phyloP scores from a whole-genome alignment of 495 filamentous ascomycete species.

The Penicillium desertorum region DNA sequence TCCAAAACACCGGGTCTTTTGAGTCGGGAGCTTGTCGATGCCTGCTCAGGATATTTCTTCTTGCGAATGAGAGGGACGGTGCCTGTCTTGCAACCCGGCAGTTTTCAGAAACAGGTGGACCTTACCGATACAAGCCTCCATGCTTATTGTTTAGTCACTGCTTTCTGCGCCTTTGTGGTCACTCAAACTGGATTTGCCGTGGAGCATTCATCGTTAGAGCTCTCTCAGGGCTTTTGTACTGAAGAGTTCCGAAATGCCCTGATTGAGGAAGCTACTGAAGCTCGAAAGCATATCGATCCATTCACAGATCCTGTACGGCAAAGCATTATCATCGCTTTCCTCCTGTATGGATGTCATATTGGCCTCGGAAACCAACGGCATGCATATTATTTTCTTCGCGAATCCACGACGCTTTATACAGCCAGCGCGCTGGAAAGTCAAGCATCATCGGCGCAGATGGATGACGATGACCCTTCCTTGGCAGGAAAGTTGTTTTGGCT shows the following conservation, averaged over 20 bases:
- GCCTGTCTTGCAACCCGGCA: constrained; percentile 66
- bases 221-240: background rate
- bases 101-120: constrained; percentile 58
- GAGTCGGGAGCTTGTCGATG: constrained; percentile 58
- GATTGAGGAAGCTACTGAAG: constrained; percentile 67
- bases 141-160: constrained; percentile 70
- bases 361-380: constrained; percentile 69
- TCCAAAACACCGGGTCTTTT: constrained; percentile 52
- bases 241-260: constrained; percentile 52
- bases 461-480: constrained; percentile 23
- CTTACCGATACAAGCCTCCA: constrained; percentile 61
- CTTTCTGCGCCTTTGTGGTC: constrained; percentile 75
- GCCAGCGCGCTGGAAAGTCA: constrained; percentile 42
- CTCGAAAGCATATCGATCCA: constrained; percentile 67
- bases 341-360: constrained; percentile 69
- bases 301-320: constrained; percentile 61
- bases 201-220: constrained; percentile 28
- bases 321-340: constrained; percentile 67
- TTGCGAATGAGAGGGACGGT: constrained; percentile 70
- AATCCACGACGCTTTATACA: constrained; percentile 62
- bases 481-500: constrained; percentile 66
- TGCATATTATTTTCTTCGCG: constrained; percentile 71
- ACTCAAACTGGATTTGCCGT: constrained; percentile 51
- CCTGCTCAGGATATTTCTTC: constrained; percentile 76
- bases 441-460: constrained; percentile 19